phyloP scores from a whole-genome alignment of 2,329 filamentous ascomycete species.

The Seiridium unicorne region DNA sequence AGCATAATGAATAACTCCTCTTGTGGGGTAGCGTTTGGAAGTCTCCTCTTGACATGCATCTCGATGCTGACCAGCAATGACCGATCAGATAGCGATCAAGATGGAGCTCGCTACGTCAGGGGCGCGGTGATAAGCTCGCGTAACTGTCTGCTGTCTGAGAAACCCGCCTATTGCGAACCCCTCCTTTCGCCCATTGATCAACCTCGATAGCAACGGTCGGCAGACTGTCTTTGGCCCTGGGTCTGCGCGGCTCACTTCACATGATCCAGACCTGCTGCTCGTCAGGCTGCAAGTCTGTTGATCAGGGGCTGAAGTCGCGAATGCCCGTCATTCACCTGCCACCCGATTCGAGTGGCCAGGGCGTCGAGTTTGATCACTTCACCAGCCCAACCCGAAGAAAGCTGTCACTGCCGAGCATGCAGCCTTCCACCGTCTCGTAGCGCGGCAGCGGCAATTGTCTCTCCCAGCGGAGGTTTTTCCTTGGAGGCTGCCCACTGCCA shows the following conservation, averaged over 20 bases:
- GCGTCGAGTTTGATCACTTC: not conserved
- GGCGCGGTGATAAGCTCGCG: not conserved
- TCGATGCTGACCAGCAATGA: not conserved
- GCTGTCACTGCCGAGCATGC: not conserved
- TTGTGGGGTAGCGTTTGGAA: not conserved
- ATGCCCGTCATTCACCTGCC: not conserved
- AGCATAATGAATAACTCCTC: not conserved
- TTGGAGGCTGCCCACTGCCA: too few species aligned
- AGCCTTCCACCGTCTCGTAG: not conserved
- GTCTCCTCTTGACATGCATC: not conserved
- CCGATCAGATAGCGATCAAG: not conserved
- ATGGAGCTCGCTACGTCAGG: not conserved
- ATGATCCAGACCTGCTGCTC: not conserved
- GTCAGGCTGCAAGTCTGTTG: not conserved
- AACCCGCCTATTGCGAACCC: not conserved
- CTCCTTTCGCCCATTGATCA: not conserved
- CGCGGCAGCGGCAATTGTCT: not conserved
- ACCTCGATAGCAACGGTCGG: not conserved
- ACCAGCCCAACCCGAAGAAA: not conserved
- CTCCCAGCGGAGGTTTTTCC: not conserved
- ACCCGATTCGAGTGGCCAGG: not conserved
- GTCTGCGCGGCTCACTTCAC: not conserved
- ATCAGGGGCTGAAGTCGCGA: not conserved
- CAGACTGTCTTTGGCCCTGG: too few species aligned
- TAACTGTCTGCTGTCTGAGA: not conserved